Evolutionary conservation across 306 rosid genomes (phyloP).

Genomic region (Rosa lucieae): DNA sequence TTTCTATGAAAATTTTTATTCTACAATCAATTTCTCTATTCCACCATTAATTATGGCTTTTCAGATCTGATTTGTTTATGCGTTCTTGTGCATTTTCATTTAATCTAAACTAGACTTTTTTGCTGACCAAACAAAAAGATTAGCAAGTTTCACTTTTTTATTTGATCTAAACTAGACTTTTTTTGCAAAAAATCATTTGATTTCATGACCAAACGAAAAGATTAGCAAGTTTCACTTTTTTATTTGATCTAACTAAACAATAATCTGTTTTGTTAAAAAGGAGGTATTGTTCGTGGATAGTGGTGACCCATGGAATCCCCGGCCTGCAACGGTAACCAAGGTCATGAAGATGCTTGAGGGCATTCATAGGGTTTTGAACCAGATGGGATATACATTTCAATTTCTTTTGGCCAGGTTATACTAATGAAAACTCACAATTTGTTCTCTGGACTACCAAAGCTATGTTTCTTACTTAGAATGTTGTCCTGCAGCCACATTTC

Average conservation of each 20-base stretch:
- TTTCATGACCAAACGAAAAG: too few relatives aligned
- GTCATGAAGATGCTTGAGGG: conserved; percentile 81
- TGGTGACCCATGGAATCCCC: conserved; percentile 95
- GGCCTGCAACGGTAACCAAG: conserved; percentile 60
- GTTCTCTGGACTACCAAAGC: conserved; percentile 8
- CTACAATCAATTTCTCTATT: too few relatives aligned
- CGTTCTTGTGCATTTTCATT: too few relatives aligned
- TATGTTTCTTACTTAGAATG: conserved; percentile 26
- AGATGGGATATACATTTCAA: conserved; percentile 75
- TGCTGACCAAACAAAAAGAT: too few relatives aligned
- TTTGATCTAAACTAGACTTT: too few relatives aligned
- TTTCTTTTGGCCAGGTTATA: conserved; percentile 91
- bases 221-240: too few relatives aligned
- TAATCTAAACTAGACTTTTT: too few relatives aligned
- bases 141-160: too few relatives aligned
- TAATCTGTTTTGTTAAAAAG: conserved; percentile 47
- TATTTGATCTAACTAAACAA: neutral
- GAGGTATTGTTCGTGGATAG: conserved; percentile 94
- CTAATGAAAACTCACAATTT: conserved; percentile 17
- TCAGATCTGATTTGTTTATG: too few relatives aligned
- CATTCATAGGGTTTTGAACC: conserved; percentile 79
- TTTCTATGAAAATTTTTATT: too few relatives aligned
- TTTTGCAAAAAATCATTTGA: too few relatives aligned
- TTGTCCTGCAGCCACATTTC: conserved; percentile 76
- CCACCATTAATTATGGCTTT: too few relatives aligned